These are phyloP conservation scores for Xylaria curta DNA, from an alignment of 495 filamentous ascomycete species.

Conservation along the genomic window DNA sequence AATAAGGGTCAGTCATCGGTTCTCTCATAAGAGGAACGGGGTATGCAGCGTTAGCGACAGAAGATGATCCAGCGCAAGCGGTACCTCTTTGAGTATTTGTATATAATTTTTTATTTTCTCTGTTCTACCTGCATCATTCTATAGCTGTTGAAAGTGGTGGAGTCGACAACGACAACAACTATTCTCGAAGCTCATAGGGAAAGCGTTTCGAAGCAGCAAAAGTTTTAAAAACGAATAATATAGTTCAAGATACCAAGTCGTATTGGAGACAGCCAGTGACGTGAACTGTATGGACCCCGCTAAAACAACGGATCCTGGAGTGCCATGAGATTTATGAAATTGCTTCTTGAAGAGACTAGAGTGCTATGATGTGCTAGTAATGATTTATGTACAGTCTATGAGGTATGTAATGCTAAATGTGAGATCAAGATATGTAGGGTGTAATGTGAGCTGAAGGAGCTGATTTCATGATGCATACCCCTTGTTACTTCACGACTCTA, in stretches of 20 bases:
- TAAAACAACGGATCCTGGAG: not conserved
- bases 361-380: not conserved
- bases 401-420: not conserved
- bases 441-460: not conserved
- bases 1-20: constrained; percentile 15
- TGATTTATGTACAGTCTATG: not conserved
- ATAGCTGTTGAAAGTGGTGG: constrained; percentile 14
- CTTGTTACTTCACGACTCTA: not conserved
- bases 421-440: not conserved
- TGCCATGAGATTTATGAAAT: not conserved
- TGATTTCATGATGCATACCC: not conserved
- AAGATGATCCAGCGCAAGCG: constrained; percentile 20
- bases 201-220: constrained; percentile 1
- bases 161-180: not conserved
- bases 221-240: constrained; percentile 12
- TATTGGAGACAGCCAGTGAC: not conserved
- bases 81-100: constrained; percentile 36
- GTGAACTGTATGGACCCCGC: not conserved
- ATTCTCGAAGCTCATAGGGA: not conserved
- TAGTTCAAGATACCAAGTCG: not conserved
- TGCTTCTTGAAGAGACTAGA: not conserved
- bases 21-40: constrained; percentile 15
- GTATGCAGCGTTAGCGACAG: constrained; percentile 21
- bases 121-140: constrained; percentile 22
- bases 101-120: constrained; percentile 39